phyloP scores from a whole-genome alignment of 768 basidiomycete species.

The Lentinula boryana region DNA sequence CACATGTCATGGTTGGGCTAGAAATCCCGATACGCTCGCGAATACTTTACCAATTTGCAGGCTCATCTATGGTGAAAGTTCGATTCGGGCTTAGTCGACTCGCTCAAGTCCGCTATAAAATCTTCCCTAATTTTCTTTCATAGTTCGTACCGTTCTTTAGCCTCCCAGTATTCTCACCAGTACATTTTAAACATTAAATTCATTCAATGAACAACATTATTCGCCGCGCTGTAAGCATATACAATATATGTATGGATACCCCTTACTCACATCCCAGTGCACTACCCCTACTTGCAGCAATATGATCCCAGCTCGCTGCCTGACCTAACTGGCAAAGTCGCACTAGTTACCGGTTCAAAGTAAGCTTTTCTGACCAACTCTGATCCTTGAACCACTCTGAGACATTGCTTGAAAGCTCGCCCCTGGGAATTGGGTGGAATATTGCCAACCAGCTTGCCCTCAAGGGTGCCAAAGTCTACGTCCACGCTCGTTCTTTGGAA shows the following conservation, averaged over 20 bases:
- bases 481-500: constrained; percentile 1
- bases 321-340: constrained; percentile 29
- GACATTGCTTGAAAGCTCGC: not conserved
- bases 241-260: not conserved
- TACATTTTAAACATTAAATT: too few species aligned
- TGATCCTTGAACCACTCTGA: not conserved
- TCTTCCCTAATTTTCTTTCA: not conserved
- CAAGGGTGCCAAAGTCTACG: constrained; percentile 7
- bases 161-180: not conserved
- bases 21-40: not conserved
- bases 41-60: not conserved
- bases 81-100: not conserved
- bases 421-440: constrained; percentile 2
- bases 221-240: not conserved
- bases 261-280: not conserved
- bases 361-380: constrained; percentile 11
- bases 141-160: too few species aligned
- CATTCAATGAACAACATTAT: not conserved
- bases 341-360: constrained; percentile 39
- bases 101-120: not conserved
- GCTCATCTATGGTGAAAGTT: too few species aligned
- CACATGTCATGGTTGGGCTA: not conserved
- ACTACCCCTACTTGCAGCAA: not conserved
- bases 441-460: constrained; percentile 7
- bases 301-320: constrained; percentile 16